Base-by-base conservation (phyloP, 2,329 filamentous ascomycete genomes). In the Pyrenophora tritici-repentis region DNA sequence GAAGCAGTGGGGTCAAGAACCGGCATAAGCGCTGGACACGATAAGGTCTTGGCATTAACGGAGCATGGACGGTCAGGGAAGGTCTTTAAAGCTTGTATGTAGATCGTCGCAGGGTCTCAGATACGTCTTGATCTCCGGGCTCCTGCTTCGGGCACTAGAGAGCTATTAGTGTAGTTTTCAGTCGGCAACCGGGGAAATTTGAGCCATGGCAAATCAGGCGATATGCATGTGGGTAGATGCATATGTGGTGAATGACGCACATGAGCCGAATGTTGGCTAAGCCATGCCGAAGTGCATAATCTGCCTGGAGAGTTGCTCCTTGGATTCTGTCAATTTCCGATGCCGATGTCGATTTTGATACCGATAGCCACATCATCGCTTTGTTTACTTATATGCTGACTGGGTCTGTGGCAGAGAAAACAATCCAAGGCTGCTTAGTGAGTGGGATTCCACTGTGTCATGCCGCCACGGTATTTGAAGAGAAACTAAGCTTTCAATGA, bases 51-150 rank as follows among this genome's bases (percentile, higher is more conserved):
- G 47, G 51, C 51, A 35, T 18, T n/a, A 20, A 42, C 37, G 47
- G 37, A 47, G 38, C 14, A 24, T 52, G 24, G 47, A 54, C 47
- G 33, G 18, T 38, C 42, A 46, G 32, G 51, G 51, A 54, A 54
- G 51, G 51, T 50, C 47, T 38, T 17, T 32, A n/a, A 35, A 20
- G 22, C 24, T 17, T 13, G 20, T 17, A 3, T 35, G 20, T 38
- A 20, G 51, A 54, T 54, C 51, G 42, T 16, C 42, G 35, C 51
- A 50, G 47, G 47, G 51, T 39, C 42, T 33, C 33, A 50, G 47
- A 50, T 50, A 54, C 29, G 51, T 41, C 37, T 29, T 32, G 51
- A 50, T 54, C 49, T 42, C 37, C 29, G 49, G 44, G 44, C 48
- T 43, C 34, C 17, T 38, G 39, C 39, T 26, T 37, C 26, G 17